Conservation (phyloP, 2,329 filamentous ascomycete genomes). For the Fusarium gaditjirri region DNA sequence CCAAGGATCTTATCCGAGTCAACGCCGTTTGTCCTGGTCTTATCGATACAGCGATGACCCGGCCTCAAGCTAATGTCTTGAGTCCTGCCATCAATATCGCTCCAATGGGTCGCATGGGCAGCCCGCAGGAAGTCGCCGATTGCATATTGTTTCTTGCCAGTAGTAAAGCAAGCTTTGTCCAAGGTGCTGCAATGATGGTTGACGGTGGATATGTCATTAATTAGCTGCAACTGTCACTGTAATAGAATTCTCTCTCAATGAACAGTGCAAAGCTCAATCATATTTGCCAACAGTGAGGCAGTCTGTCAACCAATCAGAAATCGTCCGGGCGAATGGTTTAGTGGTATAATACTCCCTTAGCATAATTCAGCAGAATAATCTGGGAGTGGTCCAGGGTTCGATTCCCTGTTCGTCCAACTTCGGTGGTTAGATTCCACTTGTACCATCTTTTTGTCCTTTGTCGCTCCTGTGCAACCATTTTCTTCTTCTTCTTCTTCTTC, state of each 20-base stretch:
- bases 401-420: constrained; percentile 9
- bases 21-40: constrained; percentile 75
- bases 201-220: constrained; percentile 65
- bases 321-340: constrained; percentile 12
- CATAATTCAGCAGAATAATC: background rate
- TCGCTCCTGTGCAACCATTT: too few species aligned
- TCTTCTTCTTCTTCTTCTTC: too few species aligned
- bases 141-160: constrained; percentile 62
- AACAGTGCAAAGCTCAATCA: fast-evolving
- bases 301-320: background rate
- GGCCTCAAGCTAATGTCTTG: constrained; percentile 38
- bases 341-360: constrained; percentile 24
- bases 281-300: fast-evolving
- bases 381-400: constrained; percentile 13
- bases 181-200: constrained; percentile 63
- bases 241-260: background rate
- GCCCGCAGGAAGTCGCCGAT: constrained; percentile 60
- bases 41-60: constrained; percentile 63
- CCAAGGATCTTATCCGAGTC: constrained; percentile 52
- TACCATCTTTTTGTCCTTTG: background rate
- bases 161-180: constrained; percentile 60
- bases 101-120: constrained; percentile 63
- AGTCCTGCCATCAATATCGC: constrained; percentile 48
- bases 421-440: background rate
- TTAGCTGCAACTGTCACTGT: constrained; percentile 22